Base-by-base conservation (phyloP, 1,284 basidiomycete species). In the Tausonia pullulans region DNA sequence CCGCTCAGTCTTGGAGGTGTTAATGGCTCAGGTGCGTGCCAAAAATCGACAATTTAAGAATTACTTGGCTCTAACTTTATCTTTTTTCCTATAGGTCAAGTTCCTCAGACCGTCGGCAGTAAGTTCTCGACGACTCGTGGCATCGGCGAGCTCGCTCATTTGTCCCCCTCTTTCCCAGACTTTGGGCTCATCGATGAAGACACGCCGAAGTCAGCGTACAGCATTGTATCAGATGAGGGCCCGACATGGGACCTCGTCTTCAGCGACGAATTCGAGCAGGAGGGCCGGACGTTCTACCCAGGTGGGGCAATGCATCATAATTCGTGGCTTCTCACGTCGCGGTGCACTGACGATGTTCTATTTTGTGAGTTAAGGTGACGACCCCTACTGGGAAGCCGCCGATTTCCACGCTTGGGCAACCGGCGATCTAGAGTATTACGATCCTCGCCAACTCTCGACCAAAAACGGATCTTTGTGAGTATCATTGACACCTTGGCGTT, bases 391-490 rank as follows among this genome's bases (percentile, higher is more conserved):
- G 76, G 74, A 74, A 40, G 76, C 73, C 11, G 74, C 75, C 7
- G 53, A 61, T 14, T 27, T 65, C 7, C 63, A 65, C 45, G 64
- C 64, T 5, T 65, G 64, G 64, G 60, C 50, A 1, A 83, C 82
- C 1, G 78, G 72, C n/a, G 86, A 88, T 73, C 67, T 82, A 66
- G 86, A 89, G 72, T 88, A 86, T 85, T 86, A 27, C 27, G 87
- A 90, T 70, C 93, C 94, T 0, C 82, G 80, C 11, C 86, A 87
- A 3, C 78, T 43, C 41, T 89, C 83, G 0, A 98, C 95, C 0
- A 77, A 77, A 60, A 79, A 83, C 68, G 95, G 95, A 27, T 27
- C 27, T 1, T 27, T 27, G 27, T 27, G 27, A 27, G 27, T 27
- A 2, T 27, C 27, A 27, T 27, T 27, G 27, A 27, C 27, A 27